A percentile compares a stretch with the other conserved stretches of the same genome.
Conservation (phyloP, 176 grass and related monocot species). For the Typha latifolia region DNA sequence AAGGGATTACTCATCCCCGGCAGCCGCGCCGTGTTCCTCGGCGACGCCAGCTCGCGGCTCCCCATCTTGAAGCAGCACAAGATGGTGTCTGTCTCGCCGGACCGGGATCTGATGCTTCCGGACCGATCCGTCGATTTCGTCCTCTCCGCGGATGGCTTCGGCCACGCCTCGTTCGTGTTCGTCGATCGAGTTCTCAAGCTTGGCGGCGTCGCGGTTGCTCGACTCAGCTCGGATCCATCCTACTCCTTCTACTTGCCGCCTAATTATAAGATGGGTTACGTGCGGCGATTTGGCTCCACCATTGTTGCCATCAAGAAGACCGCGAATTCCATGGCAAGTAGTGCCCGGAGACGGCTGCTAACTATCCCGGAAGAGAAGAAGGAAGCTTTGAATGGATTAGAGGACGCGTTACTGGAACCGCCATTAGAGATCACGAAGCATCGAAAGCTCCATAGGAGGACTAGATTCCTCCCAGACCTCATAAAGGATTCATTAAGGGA, state of each 20-base stretch:
- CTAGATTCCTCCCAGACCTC: conserved; percentile 22
- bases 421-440: not conserved
- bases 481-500: conserved; percentile 10
- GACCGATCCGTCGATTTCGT: conserved; percentile 57
- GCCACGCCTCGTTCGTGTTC: conserved; percentile 28
- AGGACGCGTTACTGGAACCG: conserved; percentile 11
- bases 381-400: conserved; percentile 6
- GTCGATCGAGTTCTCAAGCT: conserved; percentile 51
- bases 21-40: conserved; percentile 35
- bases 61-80: conserved; percentile 19
- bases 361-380: conserved; percentile 13
- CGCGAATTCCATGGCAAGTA: not conserved
- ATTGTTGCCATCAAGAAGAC: conserved; percentile 58
- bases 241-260: conserved; percentile 31
- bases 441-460: not conserved
- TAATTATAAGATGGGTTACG: conserved; percentile 54
- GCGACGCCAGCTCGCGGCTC: conserved; percentile 20
- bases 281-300: conserved; percentile 35
- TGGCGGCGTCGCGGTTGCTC: conserved; percentile 36
- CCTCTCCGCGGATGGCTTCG: conserved; percentile 37
- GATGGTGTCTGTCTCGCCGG: conserved; percentile 21
- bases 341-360: conserved; percentile 3
- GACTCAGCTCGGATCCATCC: conserved; percentile 20
- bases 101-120: conserved; percentile 17
- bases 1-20: conserved; percentile 37